Base-by-base conservation (phyloP, 805 yeast species). In the Candida silvicultrix region DNA sequence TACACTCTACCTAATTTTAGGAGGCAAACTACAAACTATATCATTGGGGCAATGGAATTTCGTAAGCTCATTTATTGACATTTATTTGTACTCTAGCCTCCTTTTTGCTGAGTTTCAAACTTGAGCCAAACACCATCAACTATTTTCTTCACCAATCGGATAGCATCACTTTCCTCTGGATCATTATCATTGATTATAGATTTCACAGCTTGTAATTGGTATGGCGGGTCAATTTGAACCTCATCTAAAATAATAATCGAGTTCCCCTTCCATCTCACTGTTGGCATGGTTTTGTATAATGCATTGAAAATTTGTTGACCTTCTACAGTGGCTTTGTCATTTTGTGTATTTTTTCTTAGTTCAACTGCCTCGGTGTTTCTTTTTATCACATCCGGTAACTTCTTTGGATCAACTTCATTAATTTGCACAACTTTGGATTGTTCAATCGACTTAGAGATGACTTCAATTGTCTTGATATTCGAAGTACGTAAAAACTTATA, bases 401-500 rank as follows among this genome's bases (percentile, higher is more conserved):
- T 37, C n/a, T 43, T 23, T 2, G 51, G 38, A 37, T 56, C 55
- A 9, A 55, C 29, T 16, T 51, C 42, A 12, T 43, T 25, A 11
- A 57, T 51, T 42, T 49, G 41, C 2, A 48, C 56, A 21, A 57
- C 47, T 18, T 50, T 50, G 2, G 54, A 5, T 7, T 48, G 47
- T 34, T 57, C 55, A 20, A 53, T 63, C 46, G 63, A 70, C 51
- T 64, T 75, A 40, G 71, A 77, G 43, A 68, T 54, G 11, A 73
- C 74, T 21, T 69, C 68, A 16, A 83, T 67, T 6, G 69, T 67
- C 55, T 79, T 81, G 50, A 85, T 73, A 58, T 78, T 83, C 2
- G 78, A 60, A 9, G 79, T 69, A 57, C 80, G 81, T 44, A 84
- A 66, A 41, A 83, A 65, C 48, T 75, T 72, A 61, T 76, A 81